Base-by-base conservation (phyloP, 2,329 filamentous ascomycete species). In the Sporothrix pallida region DNA sequence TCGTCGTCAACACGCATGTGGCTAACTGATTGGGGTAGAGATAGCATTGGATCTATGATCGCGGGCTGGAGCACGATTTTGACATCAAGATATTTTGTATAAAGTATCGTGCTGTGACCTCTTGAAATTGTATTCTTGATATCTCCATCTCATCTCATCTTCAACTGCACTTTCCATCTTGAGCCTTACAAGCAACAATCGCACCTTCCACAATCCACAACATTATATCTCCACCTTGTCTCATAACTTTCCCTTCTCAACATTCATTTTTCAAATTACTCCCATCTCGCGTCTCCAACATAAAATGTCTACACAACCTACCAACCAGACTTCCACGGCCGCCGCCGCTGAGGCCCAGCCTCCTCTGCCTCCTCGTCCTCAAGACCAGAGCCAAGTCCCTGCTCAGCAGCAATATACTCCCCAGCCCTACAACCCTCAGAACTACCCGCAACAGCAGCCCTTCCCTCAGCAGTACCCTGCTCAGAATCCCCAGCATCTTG, bases 1-100 rank as follows among this genome's bases (percentile, higher is more conserved):
- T 56, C 67, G 46, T 62, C 70, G 37, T 17, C 70, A n/a, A 58
- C 70, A 6, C 17, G 56, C 70, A 63, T 63, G 70, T 71, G 70
- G 20, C 44, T 42, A 52, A n/a, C 15, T 63, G 70, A 62, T 71
- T 71, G 70, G 70, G 52, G n/a, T 17, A 31, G 3, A 31, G 31
- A 31, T 5, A 31, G 62, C 42, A 65, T 65, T 65, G 42, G 62
- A 65, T 42, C 42, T 48, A 20, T 7, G 46, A 23, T 56, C 20
- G 20, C 13, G 7, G 1, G 3, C 20, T 4, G 0, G 10, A 23
- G 20, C n/a, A 46, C 13, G 37, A 46, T 23, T 56, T 60, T 23
- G n/a, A 23, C 9, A n/a, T 65, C 60, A 23, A 7, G 60, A 10
- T 44, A 67, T 17, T 67, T 44, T 26, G 26, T 44, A 71, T 71